Conservation (phyloP, 2,329 filamentous ascomycete species). For the Rhynchosporium agropyri region DNA sequence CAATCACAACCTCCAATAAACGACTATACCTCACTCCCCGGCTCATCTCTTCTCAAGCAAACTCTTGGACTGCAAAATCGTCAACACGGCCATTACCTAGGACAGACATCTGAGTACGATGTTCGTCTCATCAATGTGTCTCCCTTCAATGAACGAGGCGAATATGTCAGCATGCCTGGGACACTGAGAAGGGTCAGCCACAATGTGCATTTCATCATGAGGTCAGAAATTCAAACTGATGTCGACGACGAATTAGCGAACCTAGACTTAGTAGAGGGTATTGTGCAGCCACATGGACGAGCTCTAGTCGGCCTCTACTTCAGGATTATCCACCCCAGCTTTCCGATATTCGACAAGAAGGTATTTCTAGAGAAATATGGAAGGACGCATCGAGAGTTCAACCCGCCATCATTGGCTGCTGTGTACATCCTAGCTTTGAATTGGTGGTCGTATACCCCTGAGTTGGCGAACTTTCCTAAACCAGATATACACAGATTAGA, state of each 20-base stretch:
- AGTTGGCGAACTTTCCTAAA: constrained; percentile 51
- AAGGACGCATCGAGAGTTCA: constrained; percentile 58
- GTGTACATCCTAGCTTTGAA: constrained; percentile 64
- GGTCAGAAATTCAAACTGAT: constrained; percentile 68
- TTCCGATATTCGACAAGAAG: constrained; percentile 58
- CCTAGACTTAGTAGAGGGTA: constrained; percentile 38
- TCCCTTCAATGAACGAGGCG: constrained; percentile 76
- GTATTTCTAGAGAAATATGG: constrained; percentile 64
- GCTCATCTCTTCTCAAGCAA: constrained; percentile 64
- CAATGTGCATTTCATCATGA: constrained; percentile 77
- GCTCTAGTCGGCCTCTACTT: constrained; percentile 38
- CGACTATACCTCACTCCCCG: constrained; percentile 62
- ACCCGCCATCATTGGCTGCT: constrained; percentile 59
- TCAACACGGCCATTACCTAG: constrained; percentile 78
- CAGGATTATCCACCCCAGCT: constrained; percentile 53
- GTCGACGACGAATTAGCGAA: constrained; percentile 36
- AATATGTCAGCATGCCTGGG: constrained; percentile 69
- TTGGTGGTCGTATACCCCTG: constrained; percentile 60
- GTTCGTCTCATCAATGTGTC: constrained; percentile 79
- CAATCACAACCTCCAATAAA: constrained; percentile 31
- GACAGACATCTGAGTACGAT: constrained; percentile 79
- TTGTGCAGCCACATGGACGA: constrained; percentile 36
- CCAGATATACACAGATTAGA: constrained; percentile 47
- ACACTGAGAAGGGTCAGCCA: constrained; percentile 74
- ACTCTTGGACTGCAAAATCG: constrained; percentile 74